Evolutionary conservation across 192 early-diverging fungal genomes (phyloP), one percentile per base, ranked within the genome.

Genomic region (Radiomyces spectabilis): DNA sequence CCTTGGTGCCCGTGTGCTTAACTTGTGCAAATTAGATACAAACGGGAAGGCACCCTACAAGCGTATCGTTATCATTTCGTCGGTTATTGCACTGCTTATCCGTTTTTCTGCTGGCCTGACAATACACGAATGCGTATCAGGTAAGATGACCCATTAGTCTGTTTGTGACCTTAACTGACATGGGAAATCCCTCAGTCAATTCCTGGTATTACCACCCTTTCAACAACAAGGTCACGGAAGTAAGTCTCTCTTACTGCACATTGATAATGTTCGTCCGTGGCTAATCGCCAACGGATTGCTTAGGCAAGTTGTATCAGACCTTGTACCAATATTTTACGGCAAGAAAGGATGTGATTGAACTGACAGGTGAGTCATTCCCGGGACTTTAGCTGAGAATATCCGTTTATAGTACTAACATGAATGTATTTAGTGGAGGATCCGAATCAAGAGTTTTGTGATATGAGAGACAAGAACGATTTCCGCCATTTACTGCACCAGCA

Each of bases 121-220:
- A 68, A 74, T 37, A 75, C 74, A 49, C 75, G 93, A 13, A 79
- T 92, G 73, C 72, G 93, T 30, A 97, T 97, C 42, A 93, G 86
- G 86, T 85, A 75, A 27, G 40, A 6, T 18, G 42, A 18, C 24
- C 0, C n/a, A n/a, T n/a, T n/a, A 26, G 19, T 69, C 53, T 9
- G n/a, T 12, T 41, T 34, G 10, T 45, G 13, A 24, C 16, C 34
- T 9, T 37, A 34, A 9, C 3, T 5, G 8, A 27, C 2, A 47
- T n/a, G n/a, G n/a, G n/a, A n/a, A n/a, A n/a, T n/a, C n/a, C n/a
- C 45, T 15, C 48, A 90, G 92, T 65, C 95, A 98, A 79, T 92
- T 95, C 57, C 55, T 98, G 7, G 81, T 98, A n/a, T 62, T 98
- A 53, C 95, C 95, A 24, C 86, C 92, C 34, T 95, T 77, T 66